These are phyloP conservation scores for Zygosaccharomyces rouxii DNA, from an alignment of 805 yeast genomes.

Conservation along the genomic window DNA sequence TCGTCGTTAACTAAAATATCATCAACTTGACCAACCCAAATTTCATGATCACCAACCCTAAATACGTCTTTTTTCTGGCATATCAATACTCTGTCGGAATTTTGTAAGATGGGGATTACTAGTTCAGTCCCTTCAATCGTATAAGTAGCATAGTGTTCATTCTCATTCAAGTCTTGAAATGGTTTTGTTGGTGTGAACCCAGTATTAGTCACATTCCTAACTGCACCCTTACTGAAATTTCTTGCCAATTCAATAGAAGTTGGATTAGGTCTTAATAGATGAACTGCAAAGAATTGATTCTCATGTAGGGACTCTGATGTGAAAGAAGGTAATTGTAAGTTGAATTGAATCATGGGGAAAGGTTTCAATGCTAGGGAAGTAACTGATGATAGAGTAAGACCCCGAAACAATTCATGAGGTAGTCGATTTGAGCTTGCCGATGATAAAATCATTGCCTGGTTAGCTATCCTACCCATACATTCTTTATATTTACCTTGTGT, in stretches of 20 bases:
- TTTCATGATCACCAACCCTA: slow-evolving; percentile 76
- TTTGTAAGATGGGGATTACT: slow-evolving; percentile 51
- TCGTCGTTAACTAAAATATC: slow-evolving; percentile 42
- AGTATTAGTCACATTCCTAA: slow-evolving; percentile 31
- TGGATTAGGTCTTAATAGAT: slow-evolving; percentile 60
- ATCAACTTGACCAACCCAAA: slow-evolving; percentile 78
- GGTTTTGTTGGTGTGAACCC: slow-evolving; percentile 45
- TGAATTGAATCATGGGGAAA: slow-evolving; percentile 75
- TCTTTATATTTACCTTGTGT: slow-evolving; percentile 32
- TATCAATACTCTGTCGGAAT: slow-evolving; percentile 57
- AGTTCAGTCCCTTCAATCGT: slow-evolving; percentile 16
- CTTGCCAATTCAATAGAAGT: slow-evolving; percentile 57
- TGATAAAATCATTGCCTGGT: slow-evolving; percentile 58
- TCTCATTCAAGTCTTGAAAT: slow-evolving; percentile 40
- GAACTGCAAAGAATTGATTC: slow-evolving; percentile 62
- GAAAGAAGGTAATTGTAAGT: slow-evolving; percentile 78
- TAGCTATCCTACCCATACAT: slow-evolving; percentile 45
- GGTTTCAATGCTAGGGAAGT: slow-evolving; percentile 78
- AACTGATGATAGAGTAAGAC: slow-evolving; percentile 83
- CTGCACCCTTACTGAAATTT: slow-evolving; percentile 55
- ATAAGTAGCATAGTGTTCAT: slow-evolving; percentile 36
- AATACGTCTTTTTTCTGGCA: slow-evolving; percentile 54
- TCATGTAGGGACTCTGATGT: slow-evolving; percentile 66
- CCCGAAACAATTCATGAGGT: slow-evolving; percentile 35
- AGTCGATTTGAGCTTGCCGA: slow-evolving; percentile 38